phyloP scores from a whole-genome alignment of 2,329 filamentous ascomycete species.

The Mollisia scopiformis region DNA sequence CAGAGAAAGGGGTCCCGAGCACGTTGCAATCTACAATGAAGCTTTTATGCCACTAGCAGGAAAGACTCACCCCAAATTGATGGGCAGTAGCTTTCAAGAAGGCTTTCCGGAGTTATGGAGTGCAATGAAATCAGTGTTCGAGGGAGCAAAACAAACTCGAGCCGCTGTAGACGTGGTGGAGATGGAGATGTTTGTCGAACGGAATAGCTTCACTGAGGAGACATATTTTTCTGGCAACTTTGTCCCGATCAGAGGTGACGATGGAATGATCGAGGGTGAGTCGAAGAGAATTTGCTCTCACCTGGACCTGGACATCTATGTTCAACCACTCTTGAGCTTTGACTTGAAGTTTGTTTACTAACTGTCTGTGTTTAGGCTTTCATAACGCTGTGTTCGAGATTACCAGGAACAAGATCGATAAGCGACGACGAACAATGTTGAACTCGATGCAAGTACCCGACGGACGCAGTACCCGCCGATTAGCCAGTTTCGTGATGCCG shows the following conservation, averaged over 20 bases:
- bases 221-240: conserved; percentile 34
- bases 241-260: conserved; percentile 28
- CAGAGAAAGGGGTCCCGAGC: conserved; percentile 29
- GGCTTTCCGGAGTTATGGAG: conserved; percentile 28
- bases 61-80: conserved; percentile 28
- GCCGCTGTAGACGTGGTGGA: conserved; percentile 27
- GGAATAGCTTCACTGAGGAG: conserved; percentile 30
- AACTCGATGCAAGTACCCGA: conserved; percentile 22
- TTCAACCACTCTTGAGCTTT: too few species aligned
- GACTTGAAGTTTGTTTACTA: not conserved
- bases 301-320: too few species aligned
- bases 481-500: conserved; percentile 25
- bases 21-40: conserved; percentile 33
- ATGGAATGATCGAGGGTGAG: conserved; percentile 22
- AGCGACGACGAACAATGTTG: conserved; percentile 29
- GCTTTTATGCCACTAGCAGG: conserved; percentile 28
- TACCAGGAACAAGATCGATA: conserved; percentile 27
- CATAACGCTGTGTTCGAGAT: conserved; percentile 30
- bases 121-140: conserved; percentile 22
- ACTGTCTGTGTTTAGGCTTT: conserved; percentile 17
- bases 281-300: too few species aligned
- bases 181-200: conserved; percentile 29
- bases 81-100: conserved; percentile 24
- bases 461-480: conserved; percentile 6
- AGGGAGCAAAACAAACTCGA: conserved; percentile 23